Evolutionary conservation across 352 stramenopile genomes (phyloP), one percentile per base, ranked within the genome.

Genomic region (Phytophthora macrochlamydospora): DNA sequence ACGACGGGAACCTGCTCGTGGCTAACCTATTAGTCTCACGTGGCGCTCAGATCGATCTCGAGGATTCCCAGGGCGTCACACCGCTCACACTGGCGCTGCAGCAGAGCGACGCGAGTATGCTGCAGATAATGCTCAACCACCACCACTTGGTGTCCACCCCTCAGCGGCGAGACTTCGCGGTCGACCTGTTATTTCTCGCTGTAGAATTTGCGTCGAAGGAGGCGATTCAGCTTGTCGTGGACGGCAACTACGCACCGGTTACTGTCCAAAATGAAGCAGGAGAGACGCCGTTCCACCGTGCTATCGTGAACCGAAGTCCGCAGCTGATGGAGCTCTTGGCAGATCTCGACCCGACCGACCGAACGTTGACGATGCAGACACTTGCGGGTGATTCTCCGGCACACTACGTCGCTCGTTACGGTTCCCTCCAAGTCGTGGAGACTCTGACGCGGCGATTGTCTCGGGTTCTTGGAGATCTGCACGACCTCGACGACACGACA

Each of bases 111-210:
- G 14, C 62, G 7, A 60, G 65, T 7, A 37, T 71, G 24, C 37
- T 75, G 48, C 52, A 65, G 40, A 43, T 71, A 9, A 51, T 75
- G 28, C 38, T 76, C 32, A 76, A 76, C 45, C 69, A 76, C 40
- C 52, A 73, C 38, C 54, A 59, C 28, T 24, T 65, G 29, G 64
- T 73, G 29, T 43, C 56, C 2, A 73, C 59, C 11, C 33, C 59
- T 4, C 43, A 56, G 32, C 64, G 69, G 40, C 42, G 54, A 7
- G 51, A 62, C 29, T 75, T 63, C 9, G 58, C 24, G 18, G 52
- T 29, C 29, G 30, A 49, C 24, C 53, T 70, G 14, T 42, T 63
- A 32, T 33, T 71, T 33, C 45, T 56, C 14, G 62, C 45, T n/a
- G 56, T 64, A 4, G 49, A 69, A 6, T 33, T 33, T n/a, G 18